Percentiles rank a stretch among this genome's conserved stretches.
phyloP scores from a whole-genome alignment of 2,329 filamentous ascomycete species.

The Emergomyces pasteurianus region DNA sequence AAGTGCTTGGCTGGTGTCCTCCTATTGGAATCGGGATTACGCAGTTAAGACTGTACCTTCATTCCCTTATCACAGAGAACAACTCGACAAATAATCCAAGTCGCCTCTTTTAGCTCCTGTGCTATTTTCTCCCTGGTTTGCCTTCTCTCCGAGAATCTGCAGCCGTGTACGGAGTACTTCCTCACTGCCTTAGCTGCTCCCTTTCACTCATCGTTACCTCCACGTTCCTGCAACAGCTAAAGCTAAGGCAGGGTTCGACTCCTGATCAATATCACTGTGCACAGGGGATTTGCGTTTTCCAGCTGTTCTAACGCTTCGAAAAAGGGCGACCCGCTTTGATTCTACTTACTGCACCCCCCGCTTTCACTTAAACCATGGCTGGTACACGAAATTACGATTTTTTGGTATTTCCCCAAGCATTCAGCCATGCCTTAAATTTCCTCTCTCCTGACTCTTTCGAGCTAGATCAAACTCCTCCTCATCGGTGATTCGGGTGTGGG shows the following conservation, averaged over 20 bases:
- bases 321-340: neutral
- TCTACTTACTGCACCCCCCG: neutral
- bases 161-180: neutral
- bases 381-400: slow-evolving; percentile 99
- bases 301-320: neutral
- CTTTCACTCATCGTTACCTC: neutral
- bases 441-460: slow-evolving; percentile 1
- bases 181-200: neutral
- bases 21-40: too few species aligned
- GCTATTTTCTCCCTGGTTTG: neutral
- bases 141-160: neutral
- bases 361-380: slow-evolving; percentile 55
- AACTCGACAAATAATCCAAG: neutral
- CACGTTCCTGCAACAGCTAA: neutral
- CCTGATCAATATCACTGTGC: neutral
- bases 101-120: neutral
- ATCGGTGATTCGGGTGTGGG: slow-evolving; percentile 95
- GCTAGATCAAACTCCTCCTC: slow-evolving; percentile 86
- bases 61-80: neutral
- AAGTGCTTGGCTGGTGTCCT: too few species aligned
- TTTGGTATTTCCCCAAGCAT: slow-evolving; percentile 52
- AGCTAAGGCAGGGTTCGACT: neutral
- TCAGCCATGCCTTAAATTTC: neutral
- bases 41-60: too few species aligned
- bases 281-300: neutral